Conservation (phyloP, 1,284 basidiomycete species). For the Fomes fomentarius region DNA sequence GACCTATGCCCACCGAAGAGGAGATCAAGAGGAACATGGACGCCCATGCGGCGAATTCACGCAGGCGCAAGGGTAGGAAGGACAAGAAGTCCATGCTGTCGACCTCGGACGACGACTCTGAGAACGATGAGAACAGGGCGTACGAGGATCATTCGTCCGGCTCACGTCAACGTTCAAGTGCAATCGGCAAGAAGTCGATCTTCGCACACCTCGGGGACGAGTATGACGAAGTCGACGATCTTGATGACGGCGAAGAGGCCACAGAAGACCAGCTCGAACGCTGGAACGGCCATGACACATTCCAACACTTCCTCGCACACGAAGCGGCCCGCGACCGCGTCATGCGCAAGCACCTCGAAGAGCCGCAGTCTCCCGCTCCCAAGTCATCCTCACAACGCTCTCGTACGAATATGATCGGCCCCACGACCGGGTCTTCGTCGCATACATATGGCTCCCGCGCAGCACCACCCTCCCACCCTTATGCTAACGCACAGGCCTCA, state of each 20-base stretch:
- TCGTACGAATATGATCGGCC: neutral
- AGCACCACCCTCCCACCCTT: neutral
- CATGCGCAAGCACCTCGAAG: constrained; percentile 11
- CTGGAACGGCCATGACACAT: constrained; percentile 35
- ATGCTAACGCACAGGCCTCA: neutral
- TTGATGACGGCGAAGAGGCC: constrained; percentile 18
- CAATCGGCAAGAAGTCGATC: neutral
- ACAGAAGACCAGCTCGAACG: constrained; percentile 22
- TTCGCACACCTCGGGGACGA: constrained; percentile 4
- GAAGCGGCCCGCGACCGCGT: constrained; percentile 29
- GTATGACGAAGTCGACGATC: constrained; percentile 22
- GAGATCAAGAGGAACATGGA: constrained; percentile 9
- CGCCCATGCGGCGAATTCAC: neutral
- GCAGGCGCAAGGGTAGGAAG: constrained; percentile 1
- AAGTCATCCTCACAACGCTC: constrained; percentile 1
- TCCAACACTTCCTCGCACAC: constrained; percentile 33
- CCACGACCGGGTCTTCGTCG: neutral
- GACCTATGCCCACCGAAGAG: constrained; percentile 1
- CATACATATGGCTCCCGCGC: neutral
- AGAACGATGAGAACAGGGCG: neutral
- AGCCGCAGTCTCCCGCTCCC: constrained; percentile 1
- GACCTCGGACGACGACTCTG: no score
- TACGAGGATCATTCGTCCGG: no score
- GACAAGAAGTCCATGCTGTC: neutral
- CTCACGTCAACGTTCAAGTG: no score